These are phyloP conservation scores for Aspergillus chevalieri DNA, from an alignment of 2,329 filamentous ascomycete species.

Conservation along the genomic window DNA sequence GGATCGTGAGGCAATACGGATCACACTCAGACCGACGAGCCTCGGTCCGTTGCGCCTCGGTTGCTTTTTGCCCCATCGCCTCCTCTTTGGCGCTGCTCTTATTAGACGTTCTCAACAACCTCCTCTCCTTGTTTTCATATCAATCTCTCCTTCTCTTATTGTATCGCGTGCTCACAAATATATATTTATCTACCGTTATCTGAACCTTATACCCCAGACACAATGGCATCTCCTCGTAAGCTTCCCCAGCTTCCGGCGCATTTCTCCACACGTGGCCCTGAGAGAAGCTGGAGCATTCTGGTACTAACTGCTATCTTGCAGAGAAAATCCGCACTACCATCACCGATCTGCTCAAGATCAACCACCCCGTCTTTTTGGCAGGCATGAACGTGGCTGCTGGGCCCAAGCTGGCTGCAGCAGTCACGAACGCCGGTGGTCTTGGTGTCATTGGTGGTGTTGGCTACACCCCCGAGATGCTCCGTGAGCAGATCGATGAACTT, in stretches of 20 bases:
- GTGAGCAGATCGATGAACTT: conserved; percentile 88
- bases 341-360: conserved; percentile 96
- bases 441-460: conserved; percentile 88
- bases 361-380: conserved; percentile 89
- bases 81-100: not conserved
- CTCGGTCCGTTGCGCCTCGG: not conserved
- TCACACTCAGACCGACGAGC: not conserved
- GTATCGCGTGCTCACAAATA: not conserved
- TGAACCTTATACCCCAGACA: conserved; percentile 5
- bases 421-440: conserved; percentile 92
- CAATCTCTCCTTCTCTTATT: not conserved
- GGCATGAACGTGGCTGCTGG: conserved; percentile 99
- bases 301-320: conserved; percentile 35
- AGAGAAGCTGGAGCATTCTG: conserved; percentile 2
- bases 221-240: conserved; percentile 78
- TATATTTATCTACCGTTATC: not conserved
- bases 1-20: not conserved
- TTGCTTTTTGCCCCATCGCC: not conserved
- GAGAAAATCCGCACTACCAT: conserved; percentile 85
- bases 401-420: conserved; percentile 89
- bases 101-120: not conserved
- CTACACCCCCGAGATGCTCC: conserved; percentile 96
- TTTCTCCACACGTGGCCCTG: conserved; percentile 2
- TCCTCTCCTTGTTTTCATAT: not conserved
- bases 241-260: conserved; percentile 13